Evolutionary conservation across 306 rosid species (phyloP).

Genomic region (Pachyrhizus erosus): DNA sequence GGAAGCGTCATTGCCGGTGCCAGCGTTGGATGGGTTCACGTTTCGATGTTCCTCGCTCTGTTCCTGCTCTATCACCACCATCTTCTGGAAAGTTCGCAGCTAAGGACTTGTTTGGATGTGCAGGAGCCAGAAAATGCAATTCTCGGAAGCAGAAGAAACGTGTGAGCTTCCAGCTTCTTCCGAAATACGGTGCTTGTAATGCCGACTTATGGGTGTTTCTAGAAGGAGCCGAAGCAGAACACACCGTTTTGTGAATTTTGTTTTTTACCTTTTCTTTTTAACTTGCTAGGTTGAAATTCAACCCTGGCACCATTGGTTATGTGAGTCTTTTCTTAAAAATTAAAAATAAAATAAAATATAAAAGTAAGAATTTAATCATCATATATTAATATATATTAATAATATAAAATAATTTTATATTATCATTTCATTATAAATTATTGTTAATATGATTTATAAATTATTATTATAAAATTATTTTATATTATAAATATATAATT

Average conservation of each 20-base stretch:
- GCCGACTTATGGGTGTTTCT: conserved; percentile 5
- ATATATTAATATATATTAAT: too few species aligned
- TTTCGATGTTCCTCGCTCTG: conserved; percentile 23
- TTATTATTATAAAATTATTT: too few species aligned
- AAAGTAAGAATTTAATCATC: too few species aligned
- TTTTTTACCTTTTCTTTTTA: neutral
- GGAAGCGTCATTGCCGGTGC: conserved; percentile 36
- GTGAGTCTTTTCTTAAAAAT: too few species aligned
- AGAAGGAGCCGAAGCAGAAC: neutral
- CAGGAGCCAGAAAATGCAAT: neutral
- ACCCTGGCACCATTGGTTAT: too few species aligned
- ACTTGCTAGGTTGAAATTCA: too few species aligned
- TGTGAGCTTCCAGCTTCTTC: neutral
- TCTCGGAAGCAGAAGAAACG: neutral
- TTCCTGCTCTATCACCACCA: conserved; percentile 42
- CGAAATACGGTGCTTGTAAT: neutral
- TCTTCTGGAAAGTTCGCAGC: conserved; percentile 30
- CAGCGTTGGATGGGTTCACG: conserved; percentile 17
- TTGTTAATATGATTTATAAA: too few species aligned
- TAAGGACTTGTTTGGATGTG: conserved; percentile 20
- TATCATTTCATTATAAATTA: too few species aligned
- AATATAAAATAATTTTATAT: too few species aligned
- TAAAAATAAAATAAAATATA: too few species aligned
- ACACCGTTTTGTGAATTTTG: neutral
- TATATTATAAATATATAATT: too few species aligned